Conservation (phyloP, 2,329 filamentous ascomycete genomes). For the Dactylellina parvicollis region DNA sequence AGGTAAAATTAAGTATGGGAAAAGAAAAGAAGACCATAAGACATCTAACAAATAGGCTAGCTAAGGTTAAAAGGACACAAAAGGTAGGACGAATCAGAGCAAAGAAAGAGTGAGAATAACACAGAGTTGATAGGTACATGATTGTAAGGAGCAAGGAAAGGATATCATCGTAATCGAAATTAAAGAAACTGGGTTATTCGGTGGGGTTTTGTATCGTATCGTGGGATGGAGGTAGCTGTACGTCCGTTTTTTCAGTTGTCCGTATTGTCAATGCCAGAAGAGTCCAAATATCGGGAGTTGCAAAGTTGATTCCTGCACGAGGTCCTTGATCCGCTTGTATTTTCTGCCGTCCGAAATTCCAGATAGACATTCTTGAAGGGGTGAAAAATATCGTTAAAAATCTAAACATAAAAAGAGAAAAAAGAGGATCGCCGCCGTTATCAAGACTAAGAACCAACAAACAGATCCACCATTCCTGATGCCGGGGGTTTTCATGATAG, state of each 20-base stretch:
- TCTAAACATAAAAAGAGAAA: not conserved
- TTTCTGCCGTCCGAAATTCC: slow-evolving; percentile 5
- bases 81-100: not conserved
- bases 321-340: not conserved
- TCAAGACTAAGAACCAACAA: not conserved
- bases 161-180: slow-evolving; percentile 6
- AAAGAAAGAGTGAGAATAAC: not conserved
- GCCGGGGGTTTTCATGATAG: not conserved
- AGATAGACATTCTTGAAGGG: not conserved
- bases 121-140: slow-evolving; percentile 19
- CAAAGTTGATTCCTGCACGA: too few species aligned
- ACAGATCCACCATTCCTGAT: not conserved
- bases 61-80: not conserved
- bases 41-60: slow-evolving; percentile 49
- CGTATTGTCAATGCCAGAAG: too few species aligned
- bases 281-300: too few species aligned
- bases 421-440: not conserved
- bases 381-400: not conserved
- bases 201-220: not conserved
- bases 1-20: too few species aligned
- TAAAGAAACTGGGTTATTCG: not conserved
- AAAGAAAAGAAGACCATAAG: not conserved
- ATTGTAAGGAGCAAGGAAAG: not conserved
- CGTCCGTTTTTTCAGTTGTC: too few species aligned
- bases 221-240: not conserved